These are phyloP conservation scores for Posidonia australis DNA, from an alignment of 106 monocot species.

Conservation along the genomic window DNA sequence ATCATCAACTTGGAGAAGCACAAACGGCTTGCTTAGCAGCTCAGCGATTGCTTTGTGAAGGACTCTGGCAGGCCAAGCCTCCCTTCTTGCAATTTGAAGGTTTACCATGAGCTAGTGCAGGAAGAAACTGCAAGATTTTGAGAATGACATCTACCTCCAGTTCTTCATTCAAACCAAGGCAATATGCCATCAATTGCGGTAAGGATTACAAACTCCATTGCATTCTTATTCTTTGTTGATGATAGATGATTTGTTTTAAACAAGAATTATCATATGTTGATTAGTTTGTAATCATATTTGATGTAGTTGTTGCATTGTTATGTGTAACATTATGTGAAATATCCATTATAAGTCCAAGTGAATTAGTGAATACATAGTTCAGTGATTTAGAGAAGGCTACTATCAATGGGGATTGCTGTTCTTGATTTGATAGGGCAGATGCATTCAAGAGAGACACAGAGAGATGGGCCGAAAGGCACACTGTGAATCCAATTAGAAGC, in stretches of 20 bases:
- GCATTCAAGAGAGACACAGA: conserved; percentile 32
- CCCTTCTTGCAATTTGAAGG: conserved; percentile 32
- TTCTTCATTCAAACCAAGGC: conserved; percentile 74
- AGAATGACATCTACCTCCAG: conserved; percentile 55
- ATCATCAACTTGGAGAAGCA: conserved; percentile 53
- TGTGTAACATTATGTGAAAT: too few relatives aligned
- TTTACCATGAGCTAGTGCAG: conserved; percentile 47
- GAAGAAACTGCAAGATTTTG: conserved; percentile 52
- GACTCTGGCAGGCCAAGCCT: conserved; percentile 52
- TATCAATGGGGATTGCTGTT: not conserved
- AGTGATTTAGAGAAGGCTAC: not conserved
- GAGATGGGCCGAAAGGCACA: conserved; percentile 33
- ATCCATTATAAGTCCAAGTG: too few relatives aligned
- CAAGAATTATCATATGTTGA: too few relatives aligned
- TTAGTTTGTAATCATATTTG: too few relatives aligned
- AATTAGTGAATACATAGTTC: too few relatives aligned
- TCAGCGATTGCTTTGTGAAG: conserved; percentile 60
- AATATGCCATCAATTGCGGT: conserved; percentile 89
- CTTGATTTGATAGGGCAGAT: conserved; percentile 32
- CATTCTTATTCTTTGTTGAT: too few relatives aligned
- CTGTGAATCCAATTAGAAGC: conserved; percentile 64
- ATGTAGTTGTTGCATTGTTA: too few relatives aligned
- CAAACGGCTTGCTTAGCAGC: conserved; percentile 58
- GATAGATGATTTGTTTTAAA: too few relatives aligned
- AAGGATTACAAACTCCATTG: not conserved